Evolutionary conservation across 768 basidiomycete species (phyloP), one percentile per base, ranked within the genome.

Genomic region (Fomitopsis pulvina): DNA sequence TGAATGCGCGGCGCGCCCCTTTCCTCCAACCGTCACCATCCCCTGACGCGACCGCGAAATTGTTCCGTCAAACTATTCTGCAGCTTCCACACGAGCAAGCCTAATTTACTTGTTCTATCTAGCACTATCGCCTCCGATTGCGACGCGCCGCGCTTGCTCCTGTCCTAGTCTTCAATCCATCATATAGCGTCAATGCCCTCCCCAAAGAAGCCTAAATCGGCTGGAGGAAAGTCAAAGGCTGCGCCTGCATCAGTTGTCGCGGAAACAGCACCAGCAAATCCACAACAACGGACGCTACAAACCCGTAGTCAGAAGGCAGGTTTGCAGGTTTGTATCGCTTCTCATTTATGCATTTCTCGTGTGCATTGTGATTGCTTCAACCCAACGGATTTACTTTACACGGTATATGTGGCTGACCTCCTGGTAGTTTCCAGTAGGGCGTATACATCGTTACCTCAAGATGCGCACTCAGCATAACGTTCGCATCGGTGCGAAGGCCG

Each of bases 361-460:
- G n/a, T n/a, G n/a, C n/a, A n/a, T n/a, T n/a, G n/a, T n/a, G n/a
- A n/a, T n/a, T n/a, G n/a, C n/a, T n/a, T n/a, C n/a, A n/a, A n/a
- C n/a, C n/a, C n/a, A n/a, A n/a, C n/a, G n/a, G n/a, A n/a, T n/a
- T n/a, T 26, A 51, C 42, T 40, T 27, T 14, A 11, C 22, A 8
- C 18, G n/a, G n/a, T n/a, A n/a, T n/a, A n/a, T n/a, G n/a, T n/a
- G n/a, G 9, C 21, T 29, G n/a, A 18, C 12, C 41, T 4, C 16
- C 16, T 11, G 20, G 4, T 46, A 93, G 92, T 96, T 96, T 68
- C 92, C 93, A 30, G 94, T 96, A 40, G 92, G 93, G 45, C 93
- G 93, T 90, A 93, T 96, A 50, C 94, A 98, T 66, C 81, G 94
- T 73, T 95, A 90, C 70, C 71, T 96, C 57, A 93, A 96, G 66